Conservation (phyloP, 129 eudicot genomes). For the Saposhnikovia divaricata region DNA sequence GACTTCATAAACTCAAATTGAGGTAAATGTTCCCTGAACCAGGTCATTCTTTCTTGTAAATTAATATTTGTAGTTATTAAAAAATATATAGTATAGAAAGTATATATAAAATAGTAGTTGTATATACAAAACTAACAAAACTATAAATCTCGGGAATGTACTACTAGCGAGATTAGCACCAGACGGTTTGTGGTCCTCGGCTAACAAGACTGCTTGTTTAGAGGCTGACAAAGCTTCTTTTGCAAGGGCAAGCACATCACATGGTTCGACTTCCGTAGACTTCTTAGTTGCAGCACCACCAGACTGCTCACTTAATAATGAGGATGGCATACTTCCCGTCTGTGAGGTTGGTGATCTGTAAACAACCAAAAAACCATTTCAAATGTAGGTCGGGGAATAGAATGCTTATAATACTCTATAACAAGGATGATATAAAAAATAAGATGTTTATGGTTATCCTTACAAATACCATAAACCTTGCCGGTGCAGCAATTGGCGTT, state of each 20-base stretch:
- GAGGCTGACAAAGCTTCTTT: slow-evolving; percentile 78
- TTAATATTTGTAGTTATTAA: no score
- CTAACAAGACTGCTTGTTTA: slow-evolving; percentile 49
- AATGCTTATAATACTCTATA: background rate
- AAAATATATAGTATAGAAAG: no score
- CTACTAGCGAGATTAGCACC: slow-evolving; percentile 23
- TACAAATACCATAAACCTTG: slow-evolving; percentile 68
- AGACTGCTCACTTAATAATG: slow-evolving; percentile 24
- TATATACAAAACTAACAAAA: no score
- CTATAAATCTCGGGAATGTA: no score
- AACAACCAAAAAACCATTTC: background rate
- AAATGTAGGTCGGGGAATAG: background rate
- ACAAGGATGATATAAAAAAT: background rate
- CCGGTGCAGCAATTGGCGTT: slow-evolving; percentile 44
- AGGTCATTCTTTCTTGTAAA: slow-evolving; percentile 17
- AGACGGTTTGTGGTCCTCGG: slow-evolving; percentile 34
- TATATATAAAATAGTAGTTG: no score
- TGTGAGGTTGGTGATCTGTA: slow-evolving; percentile 54
- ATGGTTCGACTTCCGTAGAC: slow-evolving; percentile 27
- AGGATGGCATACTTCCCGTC: slow-evolving; percentile 21
- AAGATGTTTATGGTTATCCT: slow-evolving; percentile 22
- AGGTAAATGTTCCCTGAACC: slow-evolving; percentile 33
- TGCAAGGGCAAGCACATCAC: slow-evolving; percentile 57
- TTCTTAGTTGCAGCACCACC: slow-evolving; percentile 15
- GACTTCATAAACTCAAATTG: slow-evolving; percentile 31